phyloP scores from a whole-genome alignment of 2,329 filamentous ascomycete genomes.

The Cryphonectria naterciae region DNA sequence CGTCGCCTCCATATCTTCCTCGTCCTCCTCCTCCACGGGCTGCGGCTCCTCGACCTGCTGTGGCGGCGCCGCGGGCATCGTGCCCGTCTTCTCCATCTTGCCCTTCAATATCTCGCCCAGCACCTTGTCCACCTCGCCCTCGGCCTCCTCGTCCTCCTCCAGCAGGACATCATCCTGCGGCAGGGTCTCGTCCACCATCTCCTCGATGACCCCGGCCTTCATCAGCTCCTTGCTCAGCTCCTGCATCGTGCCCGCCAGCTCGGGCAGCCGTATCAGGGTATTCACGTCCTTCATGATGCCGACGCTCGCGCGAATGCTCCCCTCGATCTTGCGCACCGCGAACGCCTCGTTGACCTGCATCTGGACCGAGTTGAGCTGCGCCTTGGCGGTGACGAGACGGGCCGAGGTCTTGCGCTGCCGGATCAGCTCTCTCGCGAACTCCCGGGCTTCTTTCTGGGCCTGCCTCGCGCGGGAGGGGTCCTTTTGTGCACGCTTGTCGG shows the following conservation, averaged over 20 bases:
- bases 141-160: constrained; percentile 74
- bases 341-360: constrained; percentile 99
- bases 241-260: constrained; percentile 86
- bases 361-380: constrained; percentile 88
- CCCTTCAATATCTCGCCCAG: constrained; percentile 89
- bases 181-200: constrained; percentile 89
- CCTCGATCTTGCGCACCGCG: constrained; percentile 92
- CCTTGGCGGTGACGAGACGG: constrained; percentile 83
- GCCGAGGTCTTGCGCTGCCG: constrained; percentile 75
- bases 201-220: constrained; percentile 95
- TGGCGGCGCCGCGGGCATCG: constrained; percentile 59
- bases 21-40: constrained; percentile 68
- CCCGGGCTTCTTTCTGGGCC: constrained; percentile 80
- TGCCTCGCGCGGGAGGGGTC: constrained; percentile 80
- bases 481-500: constrained; percentile 78
- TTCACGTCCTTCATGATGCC: constrained; percentile 99
- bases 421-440: constrained; percentile 87
- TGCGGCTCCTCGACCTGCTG: constrained; percentile 54
- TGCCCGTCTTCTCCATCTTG: constrained; percentile 68
- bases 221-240: constrained; percentile 86
- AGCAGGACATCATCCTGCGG: constrained; percentile 74
- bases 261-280: constrained; percentile 78
- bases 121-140: constrained; percentile 88
- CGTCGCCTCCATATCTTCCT: constrained; percentile 86
- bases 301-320: constrained; percentile 81